These are phyloP conservation scores for Daldinia loculata DNA, from an alignment of 495 filamentous ascomycete genomes.

Conservation along the genomic window DNA sequence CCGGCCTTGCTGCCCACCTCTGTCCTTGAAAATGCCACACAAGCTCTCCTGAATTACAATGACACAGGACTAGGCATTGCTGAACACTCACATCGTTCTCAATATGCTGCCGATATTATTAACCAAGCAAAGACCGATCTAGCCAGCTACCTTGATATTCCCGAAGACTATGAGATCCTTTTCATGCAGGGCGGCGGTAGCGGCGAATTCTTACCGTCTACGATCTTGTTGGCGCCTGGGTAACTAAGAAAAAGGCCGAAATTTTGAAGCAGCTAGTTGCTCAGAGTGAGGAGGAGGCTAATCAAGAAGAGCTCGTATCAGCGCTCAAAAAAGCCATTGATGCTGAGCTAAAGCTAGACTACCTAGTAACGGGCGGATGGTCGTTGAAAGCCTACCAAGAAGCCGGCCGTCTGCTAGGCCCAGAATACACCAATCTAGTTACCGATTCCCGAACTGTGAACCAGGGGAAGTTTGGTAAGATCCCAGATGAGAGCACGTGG, in stretches of 20 bases:
- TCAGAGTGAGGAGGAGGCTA: slow-evolving; percentile 61
- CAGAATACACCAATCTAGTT: slow-evolving; percentile 80
- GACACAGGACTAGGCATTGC: slow-evolving; percentile 80
- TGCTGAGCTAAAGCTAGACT: slow-evolving; percentile 79
- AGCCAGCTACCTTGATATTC: slow-evolving; percentile 75
- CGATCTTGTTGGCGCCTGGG: slow-evolving; percentile 84
- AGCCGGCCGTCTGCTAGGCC: slow-evolving; percentile 76
- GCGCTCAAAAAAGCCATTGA: slow-evolving; percentile 69
- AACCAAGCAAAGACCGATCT: slow-evolving; percentile 71
- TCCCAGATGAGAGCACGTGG: slow-evolving; percentile 81
- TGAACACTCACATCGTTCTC: slow-evolving; percentile 90
- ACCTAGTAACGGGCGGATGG: slow-evolving; percentile 93
- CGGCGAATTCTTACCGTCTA: slow-evolving; percentile 81
- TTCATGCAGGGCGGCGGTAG: slow-evolving; percentile 87
- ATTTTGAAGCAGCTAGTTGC: slow-evolving; percentile 48
- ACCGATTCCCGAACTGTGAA: slow-evolving; percentile 73
- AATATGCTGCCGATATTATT: slow-evolving; percentile 74
- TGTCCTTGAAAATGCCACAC: slow-evolving; percentile 76
- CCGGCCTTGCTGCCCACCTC: slow-evolving; percentile 82
- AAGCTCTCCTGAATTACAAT: slow-evolving; percentile 83
- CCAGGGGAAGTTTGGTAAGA: slow-evolving; percentile 86
- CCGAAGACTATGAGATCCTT: slow-evolving; percentile 77
- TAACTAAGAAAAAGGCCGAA: slow-evolving; percentile 66
- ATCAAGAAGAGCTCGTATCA: slow-evolving; percentile 65
- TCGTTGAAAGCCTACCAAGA: slow-evolving; percentile 91